Conservation (phyloP, 805 yeast genomes). For the Barnettozyma botsteinii region DNA sequence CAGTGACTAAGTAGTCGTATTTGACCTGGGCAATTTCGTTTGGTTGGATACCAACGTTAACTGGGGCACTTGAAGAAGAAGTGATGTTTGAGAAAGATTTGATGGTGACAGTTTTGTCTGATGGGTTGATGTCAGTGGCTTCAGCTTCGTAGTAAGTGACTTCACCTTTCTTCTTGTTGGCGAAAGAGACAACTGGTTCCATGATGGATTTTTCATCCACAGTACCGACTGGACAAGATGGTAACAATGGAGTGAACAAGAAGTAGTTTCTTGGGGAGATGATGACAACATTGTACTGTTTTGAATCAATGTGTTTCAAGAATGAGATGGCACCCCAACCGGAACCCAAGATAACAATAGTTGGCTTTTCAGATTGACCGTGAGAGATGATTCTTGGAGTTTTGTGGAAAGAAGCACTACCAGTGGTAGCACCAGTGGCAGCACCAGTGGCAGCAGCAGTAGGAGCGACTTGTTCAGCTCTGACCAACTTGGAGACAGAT, state of each 20-base stretch:
- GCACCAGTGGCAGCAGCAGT: slow-evolving; percentile 25
- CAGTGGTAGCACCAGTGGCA: slow-evolving; percentile 22
- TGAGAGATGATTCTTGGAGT: slow-evolving; percentile 33
- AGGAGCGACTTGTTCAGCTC: slow-evolving; percentile 12
- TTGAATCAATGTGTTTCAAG: slow-evolving; percentile 77
- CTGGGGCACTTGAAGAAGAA: slow-evolving; percentile 7
- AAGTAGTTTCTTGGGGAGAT: no score
- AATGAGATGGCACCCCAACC: slow-evolving; percentile 95
- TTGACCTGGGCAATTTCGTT: slow-evolving; percentile 41
- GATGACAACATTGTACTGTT: slow-evolving; percentile 81
- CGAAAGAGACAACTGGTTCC: slow-evolving; percentile 86
- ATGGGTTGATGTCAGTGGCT: slow-evolving; percentile 78
- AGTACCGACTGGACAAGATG: no score
- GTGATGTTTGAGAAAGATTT: slow-evolving; percentile 34
- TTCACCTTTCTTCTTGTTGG: slow-evolving; percentile 73
- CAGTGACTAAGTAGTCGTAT: slow-evolving; percentile 83
- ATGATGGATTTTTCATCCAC: slow-evolving; percentile 85
- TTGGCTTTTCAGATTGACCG: slow-evolving; percentile 27
- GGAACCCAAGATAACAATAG: slow-evolving; percentile 68
- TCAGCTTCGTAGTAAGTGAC: slow-evolving; percentile 85
- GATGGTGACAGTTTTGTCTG: slow-evolving; percentile 55
- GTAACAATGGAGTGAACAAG: no score
- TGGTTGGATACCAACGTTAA: slow-evolving; percentile 16
- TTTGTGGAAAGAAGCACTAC: slow-evolving; percentile 33
- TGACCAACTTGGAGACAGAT: slow-evolving; percentile 2